Conservation (phyloP, 768 basidiomycete species). For the Mycena maculata region DNA sequence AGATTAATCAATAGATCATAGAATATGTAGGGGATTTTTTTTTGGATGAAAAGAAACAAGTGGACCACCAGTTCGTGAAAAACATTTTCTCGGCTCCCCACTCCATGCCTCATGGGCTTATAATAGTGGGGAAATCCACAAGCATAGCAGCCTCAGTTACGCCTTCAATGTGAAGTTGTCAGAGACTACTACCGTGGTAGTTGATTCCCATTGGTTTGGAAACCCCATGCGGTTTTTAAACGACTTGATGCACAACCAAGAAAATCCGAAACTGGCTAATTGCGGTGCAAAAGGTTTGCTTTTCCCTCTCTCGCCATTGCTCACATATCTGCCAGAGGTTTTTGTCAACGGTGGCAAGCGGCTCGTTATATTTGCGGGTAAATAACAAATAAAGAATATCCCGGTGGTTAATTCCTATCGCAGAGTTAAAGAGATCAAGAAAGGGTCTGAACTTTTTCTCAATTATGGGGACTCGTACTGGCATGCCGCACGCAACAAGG, state of each 20-base stretch:
- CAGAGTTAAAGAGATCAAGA: not conserved
- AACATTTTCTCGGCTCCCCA: not conserved
- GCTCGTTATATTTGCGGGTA: not conserved
- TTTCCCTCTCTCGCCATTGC: not conserved
- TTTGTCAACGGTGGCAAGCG: not conserved
- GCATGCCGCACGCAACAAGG: not conserved
- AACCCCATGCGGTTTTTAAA: not conserved
- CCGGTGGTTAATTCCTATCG: not conserved
- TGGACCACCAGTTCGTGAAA: not conserved
- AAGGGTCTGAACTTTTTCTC: not conserved
- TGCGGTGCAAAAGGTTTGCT: not conserved
- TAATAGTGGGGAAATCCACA: not conserved
- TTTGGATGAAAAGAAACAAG: not conserved
- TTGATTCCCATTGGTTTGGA: not conserved
- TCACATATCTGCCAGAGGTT: not conserved
- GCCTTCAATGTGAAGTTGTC: not conserved
- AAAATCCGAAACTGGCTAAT: not conserved
- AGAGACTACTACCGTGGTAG: too few species aligned
- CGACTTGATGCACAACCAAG: not conserved
- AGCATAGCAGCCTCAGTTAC: not conserved
- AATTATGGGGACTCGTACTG: not conserved
- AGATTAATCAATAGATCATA: not conserved
- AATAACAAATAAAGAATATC: not conserved
- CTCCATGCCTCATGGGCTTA: not conserved
- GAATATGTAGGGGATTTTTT: not conserved